Evolutionary conservation across 805 yeast genomes (phyloP).

Genomic region (Lachancea fermentati): DNA sequence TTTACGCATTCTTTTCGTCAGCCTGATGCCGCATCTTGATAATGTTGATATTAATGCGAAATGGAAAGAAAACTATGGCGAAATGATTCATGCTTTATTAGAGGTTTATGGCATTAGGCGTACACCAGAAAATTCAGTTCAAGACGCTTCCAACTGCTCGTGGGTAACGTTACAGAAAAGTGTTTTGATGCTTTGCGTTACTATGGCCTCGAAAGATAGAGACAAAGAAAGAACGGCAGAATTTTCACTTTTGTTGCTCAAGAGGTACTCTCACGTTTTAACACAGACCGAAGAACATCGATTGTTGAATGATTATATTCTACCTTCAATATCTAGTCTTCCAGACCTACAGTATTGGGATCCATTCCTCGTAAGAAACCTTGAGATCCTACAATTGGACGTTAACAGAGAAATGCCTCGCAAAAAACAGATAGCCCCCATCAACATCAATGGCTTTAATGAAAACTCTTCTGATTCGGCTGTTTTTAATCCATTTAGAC

Average conservation of each 20-base stretch:
- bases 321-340: constrained; percentile 23
- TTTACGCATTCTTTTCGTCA: constrained; percentile 55
- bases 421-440: constrained; percentile 11
- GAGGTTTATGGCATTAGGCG: constrained; percentile 47
- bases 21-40: constrained; percentile 35
- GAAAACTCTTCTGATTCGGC: constrained; percentile 34
- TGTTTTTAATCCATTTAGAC: constrained; percentile 53
- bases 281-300: constrained; percentile 52
- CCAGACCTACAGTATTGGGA: constrained; percentile 60
- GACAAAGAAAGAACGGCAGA: constrained; percentile 41
- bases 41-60: constrained; percentile 4
- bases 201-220: constrained; percentile 46
- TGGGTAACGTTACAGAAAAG: constrained; percentile 59
- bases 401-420: constrained; percentile 17
- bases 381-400: constrained; percentile 34
- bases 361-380: constrained; percentile 52
- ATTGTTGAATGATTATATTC: constrained; percentile 28
- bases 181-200: constrained; percentile 45
- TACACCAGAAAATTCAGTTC: constrained; percentile 29
- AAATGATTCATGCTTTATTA: constrained; percentile 45
- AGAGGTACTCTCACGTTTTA: constrained; percentile 50
- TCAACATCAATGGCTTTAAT: constrained; percentile 6
- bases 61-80: constrained; percentile 33
- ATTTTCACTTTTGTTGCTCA: constrained; percentile 49
- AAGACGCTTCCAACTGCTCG: constrained; percentile 30